Percentiles rank a stretch among this genome's conserved stretches.
Conservation (phyloP, 2,329 filamentous ascomycete species). For the Nectriaceae sp. region DNA sequence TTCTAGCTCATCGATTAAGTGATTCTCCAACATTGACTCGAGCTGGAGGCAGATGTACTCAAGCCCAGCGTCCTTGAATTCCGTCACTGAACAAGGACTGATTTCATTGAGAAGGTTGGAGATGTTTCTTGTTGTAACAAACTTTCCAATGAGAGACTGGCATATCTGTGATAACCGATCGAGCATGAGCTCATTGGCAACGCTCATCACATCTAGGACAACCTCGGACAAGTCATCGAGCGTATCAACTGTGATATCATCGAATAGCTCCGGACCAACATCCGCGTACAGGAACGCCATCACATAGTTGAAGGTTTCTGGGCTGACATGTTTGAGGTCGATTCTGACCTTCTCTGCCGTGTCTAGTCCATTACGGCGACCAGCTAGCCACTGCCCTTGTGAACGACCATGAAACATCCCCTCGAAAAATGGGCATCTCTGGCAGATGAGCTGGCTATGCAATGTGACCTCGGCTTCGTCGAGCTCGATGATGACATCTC, state of each 20-base stretch:
- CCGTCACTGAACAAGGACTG: conserved; percentile 76
- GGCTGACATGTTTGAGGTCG: conserved; percentile 79
- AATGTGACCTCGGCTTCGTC: conserved; percentile 70
- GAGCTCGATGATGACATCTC: conserved; percentile 78
- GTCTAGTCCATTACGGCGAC: conserved; percentile 54
- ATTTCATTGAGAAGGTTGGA: conserved; percentile 84
- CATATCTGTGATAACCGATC: conserved; percentile 88
- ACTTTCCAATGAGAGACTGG: conserved; percentile 79
- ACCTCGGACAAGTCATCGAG: conserved; percentile 86
- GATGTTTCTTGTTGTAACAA: conserved; percentile 85
- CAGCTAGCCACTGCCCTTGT: conserved; percentile 78
- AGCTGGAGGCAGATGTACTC: conserved; percentile 92
- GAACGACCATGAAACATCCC: conserved; percentile 89
- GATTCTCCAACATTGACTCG: conserved; percentile 89
- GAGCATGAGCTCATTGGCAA: conserved; percentile 94
- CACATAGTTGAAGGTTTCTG: conserved; percentile 74
- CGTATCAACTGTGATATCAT: conserved; percentile 68
- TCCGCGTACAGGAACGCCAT: conserved; percentile 84
- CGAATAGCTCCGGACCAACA: conserved; percentile 76
- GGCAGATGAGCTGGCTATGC: conserved; percentile 79
- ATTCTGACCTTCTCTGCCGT: conserved; percentile 59
- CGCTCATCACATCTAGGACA: conserved; percentile 86
- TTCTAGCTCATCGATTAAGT: conserved; percentile 82
- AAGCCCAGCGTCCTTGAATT: conserved; percentile 85
- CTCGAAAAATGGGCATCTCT: conserved; percentile 89